These are phyloP conservation scores for Cystofilobasidium macerans DNA, from an alignment of 768 basidiomycete species.

Conservation along the genomic window DNA sequence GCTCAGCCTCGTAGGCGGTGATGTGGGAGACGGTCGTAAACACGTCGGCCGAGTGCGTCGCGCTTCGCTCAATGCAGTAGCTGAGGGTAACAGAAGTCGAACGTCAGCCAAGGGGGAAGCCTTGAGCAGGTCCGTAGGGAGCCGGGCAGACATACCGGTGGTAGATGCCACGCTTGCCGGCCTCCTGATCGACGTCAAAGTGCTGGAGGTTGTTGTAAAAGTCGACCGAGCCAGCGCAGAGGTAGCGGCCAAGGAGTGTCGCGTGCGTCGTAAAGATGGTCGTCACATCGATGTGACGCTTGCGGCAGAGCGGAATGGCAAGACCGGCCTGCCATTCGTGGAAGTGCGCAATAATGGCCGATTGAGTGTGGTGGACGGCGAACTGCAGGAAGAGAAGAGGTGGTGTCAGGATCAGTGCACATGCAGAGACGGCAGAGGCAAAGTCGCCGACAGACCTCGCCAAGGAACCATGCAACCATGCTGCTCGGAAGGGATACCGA, in stretches of 20 bases:
- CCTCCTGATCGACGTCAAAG: constrained; percentile 99
- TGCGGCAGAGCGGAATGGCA: constrained; percentile 79
- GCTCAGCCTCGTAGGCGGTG: constrained; percentile 93
- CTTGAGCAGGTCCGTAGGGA: not conserved
- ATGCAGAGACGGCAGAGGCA: not conserved
- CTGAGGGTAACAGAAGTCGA: constrained; percentile 24
- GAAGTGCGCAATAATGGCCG: constrained; percentile 91
- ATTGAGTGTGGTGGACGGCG: constrained; percentile 58
- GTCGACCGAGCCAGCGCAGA: constrained; percentile 94
- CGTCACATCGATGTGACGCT: constrained; percentile 93
- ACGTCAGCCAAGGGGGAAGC: constrained; percentile 13
- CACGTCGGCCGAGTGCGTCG: constrained; percentile 91
- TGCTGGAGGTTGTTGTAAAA: constrained; percentile 99
- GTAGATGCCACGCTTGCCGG: constrained; percentile 97
- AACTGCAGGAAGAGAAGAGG: constrained; percentile 47
- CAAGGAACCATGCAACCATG: constrained; percentile 98
- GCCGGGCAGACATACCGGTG: constrained; percentile 45
- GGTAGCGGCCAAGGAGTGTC: constrained; percentile 92
- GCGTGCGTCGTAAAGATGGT: constrained; percentile 52
- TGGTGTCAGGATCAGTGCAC: not conserved
- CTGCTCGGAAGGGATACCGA: not conserved
- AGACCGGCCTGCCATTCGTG: constrained; percentile 99
- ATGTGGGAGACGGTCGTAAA: constrained; percentile 98
- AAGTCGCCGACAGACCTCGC: constrained; percentile 61
- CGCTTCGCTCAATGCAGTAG: constrained; percentile 93